These are phyloP conservation scores for Starmerella stigmatis DNA, from an alignment of 805 yeast genomes.

Conservation along the genomic window DNA sequence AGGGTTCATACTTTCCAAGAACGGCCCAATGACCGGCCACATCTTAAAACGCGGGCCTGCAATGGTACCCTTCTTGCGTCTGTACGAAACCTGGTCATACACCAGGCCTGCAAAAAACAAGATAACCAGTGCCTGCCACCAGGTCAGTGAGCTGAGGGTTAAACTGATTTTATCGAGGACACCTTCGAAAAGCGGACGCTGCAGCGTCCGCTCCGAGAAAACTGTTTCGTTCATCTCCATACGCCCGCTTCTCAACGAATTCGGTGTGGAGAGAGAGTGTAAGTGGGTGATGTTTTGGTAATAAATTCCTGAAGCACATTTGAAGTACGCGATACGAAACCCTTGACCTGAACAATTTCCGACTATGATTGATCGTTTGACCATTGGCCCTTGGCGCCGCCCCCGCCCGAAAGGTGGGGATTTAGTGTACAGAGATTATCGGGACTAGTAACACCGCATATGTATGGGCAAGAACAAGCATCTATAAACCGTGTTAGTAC, in stretches of 20 bases:
- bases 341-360: background rate
- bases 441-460: too few relatives aligned
- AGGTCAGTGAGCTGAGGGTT: conserved; percentile 5
- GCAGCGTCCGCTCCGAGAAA: background rate
- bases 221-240: conserved; percentile 9
- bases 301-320: background rate
- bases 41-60: conserved; percentile 83
- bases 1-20: conserved; percentile 86
- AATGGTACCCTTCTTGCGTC: conserved; percentile 70
- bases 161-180: background rate
- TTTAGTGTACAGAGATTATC: background rate
- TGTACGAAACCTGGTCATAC: conserved; percentile 50
- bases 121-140: conserved; percentile 14
- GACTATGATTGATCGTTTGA: background rate
- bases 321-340: conserved; percentile 4
- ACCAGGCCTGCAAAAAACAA: conserved; percentile 23
- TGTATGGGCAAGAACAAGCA: too few relatives aligned
- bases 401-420: background rate
- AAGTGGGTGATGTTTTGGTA: conserved; percentile 1
- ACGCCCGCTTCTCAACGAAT: too few relatives aligned
- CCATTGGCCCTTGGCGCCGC: background rate
- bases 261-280: background rate
- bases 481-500: too few relatives aligned
- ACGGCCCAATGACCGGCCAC: conserved; percentile 96
- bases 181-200: conserved; percentile 1